Conservation (phyloP, 805 yeast species). For the Vanderwaltozyma polyspora region DNA sequence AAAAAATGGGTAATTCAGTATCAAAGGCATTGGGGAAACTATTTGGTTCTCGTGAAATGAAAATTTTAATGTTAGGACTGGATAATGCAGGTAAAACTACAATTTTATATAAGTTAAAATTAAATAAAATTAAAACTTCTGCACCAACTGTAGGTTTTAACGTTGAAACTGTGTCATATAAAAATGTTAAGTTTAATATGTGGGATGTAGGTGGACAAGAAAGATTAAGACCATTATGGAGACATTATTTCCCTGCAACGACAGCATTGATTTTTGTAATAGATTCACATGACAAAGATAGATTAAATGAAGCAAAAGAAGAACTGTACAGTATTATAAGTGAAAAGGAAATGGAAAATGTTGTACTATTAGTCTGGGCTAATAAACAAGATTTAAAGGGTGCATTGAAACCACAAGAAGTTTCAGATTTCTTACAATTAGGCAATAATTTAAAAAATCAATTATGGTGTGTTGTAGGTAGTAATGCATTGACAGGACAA, state of each 20-base stretch:
- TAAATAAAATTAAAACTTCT: constrained; percentile 64
- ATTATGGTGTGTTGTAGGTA: constrained; percentile 85
- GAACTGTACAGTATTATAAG: constrained; percentile 69
- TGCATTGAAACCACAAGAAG: constrained; percentile 67
- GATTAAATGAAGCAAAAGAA: constrained; percentile 67
- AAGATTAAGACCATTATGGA: constrained; percentile 83
- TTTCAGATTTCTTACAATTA: constrained; percentile 62
- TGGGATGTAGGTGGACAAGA: constrained; percentile 98
- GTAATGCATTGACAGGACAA: constrained; percentile 81
- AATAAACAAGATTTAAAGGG: constrained; percentile 74
- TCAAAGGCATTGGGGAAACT: constrained; percentile 31
- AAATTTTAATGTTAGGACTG: constrained; percentile 81
- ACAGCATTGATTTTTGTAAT: constrained; percentile 86
- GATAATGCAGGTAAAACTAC: constrained; percentile 93
- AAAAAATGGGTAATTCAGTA: constrained; percentile 25
- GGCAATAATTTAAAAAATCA: constrained; percentile 48
- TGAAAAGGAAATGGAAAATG: constrained; percentile 75
- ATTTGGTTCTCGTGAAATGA: constrained; percentile 45
- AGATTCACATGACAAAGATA: constrained; percentile 62
- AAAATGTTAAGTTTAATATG: constrained; percentile 72
- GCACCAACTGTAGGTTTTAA: constrained; percentile 94
- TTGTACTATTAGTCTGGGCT: constrained; percentile 73
- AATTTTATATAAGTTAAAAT: constrained; percentile 69
- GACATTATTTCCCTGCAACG: constrained; percentile 90
- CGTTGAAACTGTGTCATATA: constrained; percentile 75